These are phyloP conservation scores for Corrigiola litoralis DNA, from an alignment of 179 eudicot genomes.

Conservation along the genomic window DNA sequence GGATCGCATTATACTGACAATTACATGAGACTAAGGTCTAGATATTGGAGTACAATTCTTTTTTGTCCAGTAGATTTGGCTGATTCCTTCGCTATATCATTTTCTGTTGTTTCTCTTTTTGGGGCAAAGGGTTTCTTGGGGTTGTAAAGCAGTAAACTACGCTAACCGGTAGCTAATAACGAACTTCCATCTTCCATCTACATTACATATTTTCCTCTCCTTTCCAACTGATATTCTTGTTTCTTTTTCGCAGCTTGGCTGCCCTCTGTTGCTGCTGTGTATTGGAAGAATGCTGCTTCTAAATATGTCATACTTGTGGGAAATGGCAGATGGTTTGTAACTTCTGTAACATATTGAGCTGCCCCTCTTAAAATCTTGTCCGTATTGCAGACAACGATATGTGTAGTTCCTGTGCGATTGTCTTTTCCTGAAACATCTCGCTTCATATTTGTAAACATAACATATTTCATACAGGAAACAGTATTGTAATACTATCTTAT, in stretches of 20 bases:
- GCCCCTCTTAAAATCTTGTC: not conserved
- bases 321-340: not conserved
- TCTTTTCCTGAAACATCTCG: slow-evolving; percentile 4
- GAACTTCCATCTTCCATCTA: no score
- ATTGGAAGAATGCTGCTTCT: slow-evolving; percentile 62
- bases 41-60: no score
- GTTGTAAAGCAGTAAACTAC: no score
- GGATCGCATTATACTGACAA: no score
- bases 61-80: no score
- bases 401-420: not conserved
- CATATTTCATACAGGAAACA: slow-evolving; percentile 5
- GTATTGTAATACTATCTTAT: not conserved
- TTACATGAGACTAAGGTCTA: no score
- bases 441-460: slow-evolving; percentile 2
- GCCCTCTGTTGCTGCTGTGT: slow-evolving; percentile 71
- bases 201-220: not conserved
- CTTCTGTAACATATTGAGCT: not conserved
- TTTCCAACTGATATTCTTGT: not conserved
- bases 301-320: slow-evolving; percentile 1
- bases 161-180: no score
- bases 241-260: slow-evolving; percentile 41
- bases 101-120: no score
- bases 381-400: not conserved
- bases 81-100: no score
- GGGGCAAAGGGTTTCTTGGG: no score